phyloP scores from a whole-genome alignment of 768 basidiomycete genomes.

The Tricholoma sp. region DNA sequence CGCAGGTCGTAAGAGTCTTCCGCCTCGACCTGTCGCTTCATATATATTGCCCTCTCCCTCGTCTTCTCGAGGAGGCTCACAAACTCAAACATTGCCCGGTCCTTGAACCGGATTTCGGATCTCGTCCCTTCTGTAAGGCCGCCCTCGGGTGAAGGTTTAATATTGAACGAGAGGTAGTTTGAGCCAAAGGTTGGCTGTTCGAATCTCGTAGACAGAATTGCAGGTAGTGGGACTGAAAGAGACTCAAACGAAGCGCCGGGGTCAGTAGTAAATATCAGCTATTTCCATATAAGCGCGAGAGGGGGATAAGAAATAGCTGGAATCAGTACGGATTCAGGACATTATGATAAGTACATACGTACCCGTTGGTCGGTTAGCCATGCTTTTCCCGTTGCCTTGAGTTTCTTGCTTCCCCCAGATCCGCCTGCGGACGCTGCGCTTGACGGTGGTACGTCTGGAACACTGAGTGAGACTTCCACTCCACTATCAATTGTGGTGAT shows the following conservation, averaged over 20 bases:
- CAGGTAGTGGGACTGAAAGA: constrained; percentile 54
- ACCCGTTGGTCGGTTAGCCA: constrained; percentile 75
- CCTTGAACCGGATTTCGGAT: constrained; percentile 63
- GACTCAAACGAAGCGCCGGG: constrained; percentile 35
- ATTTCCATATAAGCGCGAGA: constrained; percentile 4
- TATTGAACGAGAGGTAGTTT: constrained; percentile 63
- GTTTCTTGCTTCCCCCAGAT: constrained; percentile 49
- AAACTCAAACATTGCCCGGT: constrained; percentile 70
- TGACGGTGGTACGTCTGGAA: constrained; percentile 50
- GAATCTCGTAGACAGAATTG: constrained; percentile 65
- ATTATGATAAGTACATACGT: constrained; percentile 18
- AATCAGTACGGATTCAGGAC: constrained; percentile 1
- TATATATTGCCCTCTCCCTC: constrained; percentile 68
- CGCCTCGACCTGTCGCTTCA: constrained; percentile 46
- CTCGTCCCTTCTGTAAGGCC: constrained; percentile 60
- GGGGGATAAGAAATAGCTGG: neutral
- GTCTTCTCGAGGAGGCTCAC: constrained; percentile 71
- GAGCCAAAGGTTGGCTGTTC: constrained; percentile 70
- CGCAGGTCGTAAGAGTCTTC: constrained; percentile 61
- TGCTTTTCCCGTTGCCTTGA: constrained; percentile 54
- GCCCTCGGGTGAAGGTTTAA: constrained; percentile 65
- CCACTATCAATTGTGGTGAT: constrained; percentile 53
- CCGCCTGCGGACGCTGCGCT: constrained; percentile 39
- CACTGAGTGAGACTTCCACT: constrained; percentile 51
- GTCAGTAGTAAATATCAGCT: constrained; percentile 62